Evolutionary conservation across 2,329 filamentous ascomycete genomes (phyloP), one percentile per base, ranked within the genome.

Genomic region (Fusarium oxysporum): DNA sequence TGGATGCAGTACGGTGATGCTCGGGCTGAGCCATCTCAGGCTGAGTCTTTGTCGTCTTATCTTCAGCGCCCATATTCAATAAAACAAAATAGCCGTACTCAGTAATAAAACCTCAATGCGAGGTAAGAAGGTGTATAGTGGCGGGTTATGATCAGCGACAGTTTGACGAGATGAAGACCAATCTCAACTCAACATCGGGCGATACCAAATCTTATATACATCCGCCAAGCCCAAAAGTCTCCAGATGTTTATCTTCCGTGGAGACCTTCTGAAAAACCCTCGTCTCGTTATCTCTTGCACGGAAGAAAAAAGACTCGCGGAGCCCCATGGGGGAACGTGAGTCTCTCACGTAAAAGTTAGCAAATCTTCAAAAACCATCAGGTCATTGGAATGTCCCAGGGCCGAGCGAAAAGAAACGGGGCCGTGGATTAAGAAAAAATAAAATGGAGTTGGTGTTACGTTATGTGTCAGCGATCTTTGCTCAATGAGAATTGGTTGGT

Each of bases 331-430:
- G 71, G 65, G 56, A 41, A 45, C 57, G 30, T 41, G 61, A 67
- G 67, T 60, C 66, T 73, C 45, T 73, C 57, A 73, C 67, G 71
- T 73, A 73, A 73, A 68, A 73, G 66, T 73, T 73, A 73, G 71
- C 71, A 73, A 73, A 73, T 73, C 37, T 43, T 28, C 37, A 38
- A 47, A 44, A 58, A 30, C 48, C 58, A 73, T 73, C 66, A 73
- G 70, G 66, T 73, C 71, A 73, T 73, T 53, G 25, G 70, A 73
- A 69, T 40, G 59, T 44, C 32, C 50, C 40, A 23, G 64, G 28
- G 33, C 33, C 30, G 45, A 50, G 57, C 3, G 16, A 58, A 30
- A 58, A 58, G 32, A 48, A 67, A 60, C 53, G 54, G 65, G 68
- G 43, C 51, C 57, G 28, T 51, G 30, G 48, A 35, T 51, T 50